A percentile compares a stretch with the other conserved stretches of the same genome.
Evolutionary conservation across 306 rosid species (phyloP).

Genomic region (Lagenaria siceraria): DNA sequence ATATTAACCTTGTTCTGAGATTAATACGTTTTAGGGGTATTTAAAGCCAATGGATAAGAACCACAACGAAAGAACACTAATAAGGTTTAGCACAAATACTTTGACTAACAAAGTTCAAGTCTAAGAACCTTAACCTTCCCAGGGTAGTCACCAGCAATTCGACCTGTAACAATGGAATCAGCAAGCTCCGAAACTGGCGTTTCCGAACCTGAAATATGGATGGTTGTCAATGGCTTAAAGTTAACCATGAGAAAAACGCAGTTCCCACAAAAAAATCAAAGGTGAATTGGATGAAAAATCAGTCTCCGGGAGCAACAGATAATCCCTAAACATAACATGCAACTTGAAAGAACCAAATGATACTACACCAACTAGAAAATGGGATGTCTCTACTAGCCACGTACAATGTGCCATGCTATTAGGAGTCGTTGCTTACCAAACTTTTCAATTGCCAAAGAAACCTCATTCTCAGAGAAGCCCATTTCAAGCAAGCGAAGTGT

Average conservation of each 20-base stretch:
- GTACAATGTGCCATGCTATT: not conserved
- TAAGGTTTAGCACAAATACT: not conserved
- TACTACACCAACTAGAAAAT: not conserved
- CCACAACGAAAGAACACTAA: not conserved
- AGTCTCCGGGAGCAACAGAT: not conserved
- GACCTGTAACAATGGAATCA: constrained; percentile 45
- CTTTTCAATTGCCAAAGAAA: constrained; percentile 72
- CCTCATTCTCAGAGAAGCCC: constrained; percentile 89
- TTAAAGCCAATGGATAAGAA: not conserved
- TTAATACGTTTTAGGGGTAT: not conserved
- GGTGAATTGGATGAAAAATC: not conserved
- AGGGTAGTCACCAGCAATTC: constrained; percentile 32
- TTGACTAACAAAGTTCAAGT: not conserved
- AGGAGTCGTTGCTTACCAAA: constrained; percentile 41
- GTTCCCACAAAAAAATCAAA: not conserved
- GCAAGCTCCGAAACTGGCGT: constrained; percentile 61
- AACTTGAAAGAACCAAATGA: not conserved
- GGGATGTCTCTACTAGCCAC: not conserved
- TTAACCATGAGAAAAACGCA: constrained; percentile 5
- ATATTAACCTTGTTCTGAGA: not conserved
- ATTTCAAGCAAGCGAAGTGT: constrained; percentile 77
- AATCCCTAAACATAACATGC: not conserved
- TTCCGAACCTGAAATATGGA: constrained; percentile 49
- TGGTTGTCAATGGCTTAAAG: constrained; percentile 10
- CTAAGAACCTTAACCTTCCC: constrained; percentile 37